Evolutionary conservation across 2,329 filamentous ascomycete genomes (phyloP).

Genomic region (Diaporthe eres): DNA sequence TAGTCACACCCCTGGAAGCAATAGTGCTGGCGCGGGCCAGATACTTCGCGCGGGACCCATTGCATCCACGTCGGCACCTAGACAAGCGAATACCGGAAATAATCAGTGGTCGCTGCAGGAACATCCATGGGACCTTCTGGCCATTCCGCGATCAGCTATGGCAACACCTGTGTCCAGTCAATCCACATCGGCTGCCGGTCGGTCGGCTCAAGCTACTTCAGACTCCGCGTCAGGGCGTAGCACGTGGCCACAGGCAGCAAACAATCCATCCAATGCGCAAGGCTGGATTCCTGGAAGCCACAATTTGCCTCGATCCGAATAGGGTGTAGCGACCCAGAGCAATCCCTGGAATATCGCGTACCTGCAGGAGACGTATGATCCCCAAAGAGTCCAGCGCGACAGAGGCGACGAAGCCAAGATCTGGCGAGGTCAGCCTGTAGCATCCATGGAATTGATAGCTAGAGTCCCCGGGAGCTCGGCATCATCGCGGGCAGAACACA

Average conservation of each 20-base stretch:
- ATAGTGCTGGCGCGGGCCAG: neutral
- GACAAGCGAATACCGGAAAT: neutral
- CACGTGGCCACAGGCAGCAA: neutral
- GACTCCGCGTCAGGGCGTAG: neutral
- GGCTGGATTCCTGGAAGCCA: neutral
- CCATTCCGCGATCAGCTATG: neutral
- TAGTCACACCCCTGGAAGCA: neutral
- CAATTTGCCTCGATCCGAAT: neutral
- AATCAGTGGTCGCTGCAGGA: conserved; percentile 7
- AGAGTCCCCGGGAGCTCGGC: no score
- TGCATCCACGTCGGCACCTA: neutral
- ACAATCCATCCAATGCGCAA: neutral
- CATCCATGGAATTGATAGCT: neutral
- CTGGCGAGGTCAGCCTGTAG: neutral
- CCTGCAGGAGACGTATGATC: neutral
- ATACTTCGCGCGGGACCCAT: neutral
- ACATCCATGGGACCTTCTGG: conserved; percentile 6
- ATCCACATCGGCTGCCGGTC: neutral
- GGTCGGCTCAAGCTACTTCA: neutral
- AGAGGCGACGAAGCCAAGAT: neutral
- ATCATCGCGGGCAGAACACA: neutral
- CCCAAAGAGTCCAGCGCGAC: neutral
- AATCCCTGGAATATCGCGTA: neutral
- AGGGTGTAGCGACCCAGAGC: neutral
- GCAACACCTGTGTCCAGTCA: neutral